Percentiles rank a stretch among this genome's conserved stretches.
phyloP scores from a whole-genome alignment of 176 grass and related monocot genomes.

The Carex kokanica region DNA sequence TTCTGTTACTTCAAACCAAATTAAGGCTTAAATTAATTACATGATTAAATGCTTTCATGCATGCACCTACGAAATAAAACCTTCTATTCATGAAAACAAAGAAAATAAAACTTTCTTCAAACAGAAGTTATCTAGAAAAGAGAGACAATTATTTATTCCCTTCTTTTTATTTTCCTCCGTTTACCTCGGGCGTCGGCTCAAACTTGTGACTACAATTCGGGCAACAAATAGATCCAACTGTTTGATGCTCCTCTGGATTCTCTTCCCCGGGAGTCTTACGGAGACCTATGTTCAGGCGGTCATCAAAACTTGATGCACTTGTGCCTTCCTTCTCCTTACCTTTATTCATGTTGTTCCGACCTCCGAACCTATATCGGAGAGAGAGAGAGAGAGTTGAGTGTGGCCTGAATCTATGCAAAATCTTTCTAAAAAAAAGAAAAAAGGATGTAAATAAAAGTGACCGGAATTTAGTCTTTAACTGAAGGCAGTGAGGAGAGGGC shows the following conservation, averaged over 20 bases:
- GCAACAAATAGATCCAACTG: slow-evolving; percentile 53
- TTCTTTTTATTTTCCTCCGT: background rate
- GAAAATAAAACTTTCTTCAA: background rate
- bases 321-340: background rate
- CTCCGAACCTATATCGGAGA: background rate
- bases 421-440: background rate
- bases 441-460: slow-evolving; percentile 49
- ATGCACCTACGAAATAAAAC: slow-evolving; percentile 11
- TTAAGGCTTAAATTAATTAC: slow-evolving; percentile 13
- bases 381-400: slow-evolving; percentile 22
- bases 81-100: background rate
- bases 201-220: slow-evolving; percentile 67
- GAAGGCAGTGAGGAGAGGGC: slow-evolving; percentile 36
- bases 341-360: background rate
- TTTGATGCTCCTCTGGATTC: slow-evolving; percentile 51
- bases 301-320: background rate
- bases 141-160: background rate
- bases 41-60: slow-evolving; percentile 11
- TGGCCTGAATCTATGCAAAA: slow-evolving; percentile 30
- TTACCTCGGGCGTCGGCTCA: slow-evolving; percentile 37
- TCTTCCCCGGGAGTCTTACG: slow-evolving; percentile 24
- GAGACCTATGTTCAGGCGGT: background rate
- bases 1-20: background rate
- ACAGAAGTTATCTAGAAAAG: background rate
- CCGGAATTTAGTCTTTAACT: slow-evolving; percentile 68